phyloP scores from a whole-genome alignment of 768 basidiomycete genomes.

The Cyathus striatus region DNA sequence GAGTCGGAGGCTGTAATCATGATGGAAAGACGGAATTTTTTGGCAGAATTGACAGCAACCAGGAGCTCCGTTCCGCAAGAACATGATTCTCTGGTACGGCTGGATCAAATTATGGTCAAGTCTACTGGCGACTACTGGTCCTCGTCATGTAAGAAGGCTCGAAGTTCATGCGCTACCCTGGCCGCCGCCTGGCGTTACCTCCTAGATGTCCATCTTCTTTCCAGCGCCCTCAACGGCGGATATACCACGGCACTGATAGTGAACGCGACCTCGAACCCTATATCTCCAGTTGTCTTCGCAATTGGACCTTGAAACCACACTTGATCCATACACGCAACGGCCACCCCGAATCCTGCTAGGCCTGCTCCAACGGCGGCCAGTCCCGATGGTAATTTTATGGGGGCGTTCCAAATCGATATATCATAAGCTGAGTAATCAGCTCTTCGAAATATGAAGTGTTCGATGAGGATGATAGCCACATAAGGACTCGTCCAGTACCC shows the following conservation, averaged over 20 bases:
- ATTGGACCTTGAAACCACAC: conserved; percentile 77
- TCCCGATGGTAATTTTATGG: conserved; percentile 57
- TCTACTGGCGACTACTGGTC: no score
- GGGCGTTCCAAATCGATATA: conserved; percentile 49
- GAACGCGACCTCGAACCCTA: conserved; percentile 79
- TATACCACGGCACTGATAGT: conserved; percentile 49
- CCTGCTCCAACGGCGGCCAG: conserved; percentile 55
- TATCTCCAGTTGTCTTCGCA: conserved; percentile 63
- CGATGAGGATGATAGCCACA: conserved; percentile 55
- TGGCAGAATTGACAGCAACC: no score
- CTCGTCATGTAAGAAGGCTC: no score
- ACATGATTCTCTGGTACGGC: no score
- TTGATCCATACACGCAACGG: conserved; percentile 69
- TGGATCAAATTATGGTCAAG: no score
- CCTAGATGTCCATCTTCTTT: no score
- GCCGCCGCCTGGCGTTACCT: no score
- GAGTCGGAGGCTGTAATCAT: no score
- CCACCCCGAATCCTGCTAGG: conserved; percentile 47
- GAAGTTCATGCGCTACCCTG: no score
- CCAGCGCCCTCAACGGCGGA: conserved; percentile 47
- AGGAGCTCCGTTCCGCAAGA: no score
- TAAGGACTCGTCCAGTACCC: conserved; percentile 68
- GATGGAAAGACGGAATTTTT: no score
- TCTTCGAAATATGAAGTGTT: conserved; percentile 65
- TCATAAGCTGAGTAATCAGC: conserved; percentile 51